Evolutionary conservation across 1,284 basidiomycete genomes (phyloP).

Genomic region (Cryptococcus amylolentus): DNA sequence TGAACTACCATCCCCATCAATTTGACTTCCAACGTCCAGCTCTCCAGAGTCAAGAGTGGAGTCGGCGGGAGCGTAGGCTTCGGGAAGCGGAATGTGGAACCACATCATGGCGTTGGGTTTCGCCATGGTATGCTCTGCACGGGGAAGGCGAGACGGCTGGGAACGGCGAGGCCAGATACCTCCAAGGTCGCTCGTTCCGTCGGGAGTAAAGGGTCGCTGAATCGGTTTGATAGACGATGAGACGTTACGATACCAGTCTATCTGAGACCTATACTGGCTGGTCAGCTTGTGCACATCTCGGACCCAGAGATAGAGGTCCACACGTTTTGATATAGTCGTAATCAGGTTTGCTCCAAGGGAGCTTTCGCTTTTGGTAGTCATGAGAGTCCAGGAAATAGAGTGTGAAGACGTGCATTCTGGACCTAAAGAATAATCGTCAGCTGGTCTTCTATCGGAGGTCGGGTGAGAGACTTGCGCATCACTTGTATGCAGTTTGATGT

Average conservation of each 20-base stretch:
- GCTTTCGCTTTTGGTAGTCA: slow-evolving; percentile 61
- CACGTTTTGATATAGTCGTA: slow-evolving; percentile 72
- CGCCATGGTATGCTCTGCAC: slow-evolving; percentile 56
- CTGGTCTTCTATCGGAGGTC: not conserved
- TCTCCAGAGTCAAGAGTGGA: slow-evolving; percentile 14
- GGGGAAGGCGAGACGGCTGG: slow-evolving; percentile 1
- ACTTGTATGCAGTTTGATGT: slow-evolving; percentile 42
- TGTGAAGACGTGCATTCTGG: slow-evolving; percentile 79
- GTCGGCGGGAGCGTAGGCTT: slow-evolving; percentile 33
- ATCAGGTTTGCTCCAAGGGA: slow-evolving; percentile 45
- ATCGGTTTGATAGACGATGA: slow-evolving; percentile 67
- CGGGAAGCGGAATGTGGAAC: slow-evolving; percentile 90
- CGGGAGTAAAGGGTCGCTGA: slow-evolving; percentile 73
- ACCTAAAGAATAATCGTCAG: slow-evolving; percentile 52
- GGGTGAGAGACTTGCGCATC: slow-evolving; percentile 60
- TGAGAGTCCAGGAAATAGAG: slow-evolving; percentile 93
- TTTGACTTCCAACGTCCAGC: slow-evolving; percentile 65
- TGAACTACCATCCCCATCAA: slow-evolving; percentile 57
- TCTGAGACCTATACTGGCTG: slow-evolving; percentile 56
- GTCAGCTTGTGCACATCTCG: not conserved
- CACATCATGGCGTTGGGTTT: slow-evolving; percentile 92
- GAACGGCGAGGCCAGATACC: slow-evolving; percentile 54
- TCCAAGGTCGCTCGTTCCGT: slow-evolving; percentile 65
- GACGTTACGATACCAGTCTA: slow-evolving; percentile 79
- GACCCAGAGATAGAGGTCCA: not conserved